Evolutionary conservation across 1,139 yeast species (phyloP), one percentile per base, ranked within the genome.

Genomic region (Lodderomyces metapsilosis): DNA sequence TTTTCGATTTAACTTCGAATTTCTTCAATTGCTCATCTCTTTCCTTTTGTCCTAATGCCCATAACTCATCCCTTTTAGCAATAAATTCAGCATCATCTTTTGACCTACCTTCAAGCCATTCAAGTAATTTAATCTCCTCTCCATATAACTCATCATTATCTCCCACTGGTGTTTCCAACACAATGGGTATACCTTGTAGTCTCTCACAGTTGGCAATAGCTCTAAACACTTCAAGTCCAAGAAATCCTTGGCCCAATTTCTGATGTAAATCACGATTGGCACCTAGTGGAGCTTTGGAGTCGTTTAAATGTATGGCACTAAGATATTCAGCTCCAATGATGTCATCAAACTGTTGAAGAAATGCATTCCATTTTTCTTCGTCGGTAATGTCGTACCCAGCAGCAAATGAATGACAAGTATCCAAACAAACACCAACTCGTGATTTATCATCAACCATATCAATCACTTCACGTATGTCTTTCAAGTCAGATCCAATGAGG

Each of bases 381-480:
- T 75, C 73, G 2, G 76, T 71, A 34, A 92, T 74, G 57, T 94
- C 98, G 61, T 88, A 91, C 1, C 98, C 98, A 0, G 98, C 96
- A 1, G 98, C 97, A 70, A 86, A 88, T 0, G 96, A 74, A 61
- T 92, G 98, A 60, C 98, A 92, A 0, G 98, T 91, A 57, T 92
- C 98, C 13, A 92, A 74, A 61, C 98, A 94, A 1, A 92, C 96
- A 1, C 98, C 98, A 7, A 92, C 82, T 43, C 98, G 72, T 1
- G 69, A 61, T 59, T 91, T 91, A 55, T 89, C 78, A 3, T 88
- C 84, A 7, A 92, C 78, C 70, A 82, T 59, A 36, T 77, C 84
- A 38, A 92, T 88, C 15, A 94, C 91, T 24, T 76, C 78, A 27
- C 75, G 70, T 36, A 92, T 69, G 56, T 92, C 98, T 51, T 85